These are phyloP conservation scores for Phytophthora sp. DNA, from an alignment of 352 stramenopile species.

Conservation along the genomic window DNA sequence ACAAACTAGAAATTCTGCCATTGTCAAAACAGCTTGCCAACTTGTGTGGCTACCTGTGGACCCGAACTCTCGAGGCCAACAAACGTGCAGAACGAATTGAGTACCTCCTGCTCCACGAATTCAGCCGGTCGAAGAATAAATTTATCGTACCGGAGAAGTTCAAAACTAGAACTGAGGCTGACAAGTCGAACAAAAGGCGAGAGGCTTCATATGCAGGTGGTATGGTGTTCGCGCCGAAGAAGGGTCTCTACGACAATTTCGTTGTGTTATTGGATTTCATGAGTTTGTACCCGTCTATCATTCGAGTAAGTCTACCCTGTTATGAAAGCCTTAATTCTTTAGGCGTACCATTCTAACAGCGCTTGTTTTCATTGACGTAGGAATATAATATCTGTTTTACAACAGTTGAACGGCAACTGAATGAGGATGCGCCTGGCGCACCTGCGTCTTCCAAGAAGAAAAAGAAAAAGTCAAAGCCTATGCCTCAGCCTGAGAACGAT, in stretches of 20 bases:
- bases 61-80: slow-evolving; percentile 94
- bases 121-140: slow-evolving; percentile 94
- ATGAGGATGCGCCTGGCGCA: slow-evolving; percentile 49
- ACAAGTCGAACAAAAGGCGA: slow-evolving; percentile 62
- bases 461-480: slow-evolving; percentile 59
- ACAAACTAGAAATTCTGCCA: slow-evolving; percentile 98
- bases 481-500: slow-evolving; percentile 62
- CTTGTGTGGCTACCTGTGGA: slow-evolving; percentile 99
- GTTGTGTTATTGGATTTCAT: slow-evolving; percentile 99
- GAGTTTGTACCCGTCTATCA: slow-evolving; percentile 99
- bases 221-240: slow-evolving; percentile 99
- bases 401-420: slow-evolving; percentile 93
- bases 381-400: slow-evolving; percentile 99
- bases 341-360: slow-evolving; percentile 2
- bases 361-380: slow-evolving; percentile 50
- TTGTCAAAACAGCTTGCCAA: slow-evolving; percentile 99
- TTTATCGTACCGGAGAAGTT: slow-evolving; percentile 98
- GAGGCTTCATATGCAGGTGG: slow-evolving; percentile 98
- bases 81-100: slow-evolving; percentile 99
- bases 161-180: slow-evolving; percentile 68
- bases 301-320: slow-evolving; percentile 65
- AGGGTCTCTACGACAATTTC: slow-evolving; percentile 99
- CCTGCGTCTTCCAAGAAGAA: slow-evolving; percentile 52
- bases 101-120: slow-evolving; percentile 99
- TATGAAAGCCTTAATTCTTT: neutral